Conservation (phyloP, 768 basidiomycete species). For the Gyrodon lividus region DNA sequence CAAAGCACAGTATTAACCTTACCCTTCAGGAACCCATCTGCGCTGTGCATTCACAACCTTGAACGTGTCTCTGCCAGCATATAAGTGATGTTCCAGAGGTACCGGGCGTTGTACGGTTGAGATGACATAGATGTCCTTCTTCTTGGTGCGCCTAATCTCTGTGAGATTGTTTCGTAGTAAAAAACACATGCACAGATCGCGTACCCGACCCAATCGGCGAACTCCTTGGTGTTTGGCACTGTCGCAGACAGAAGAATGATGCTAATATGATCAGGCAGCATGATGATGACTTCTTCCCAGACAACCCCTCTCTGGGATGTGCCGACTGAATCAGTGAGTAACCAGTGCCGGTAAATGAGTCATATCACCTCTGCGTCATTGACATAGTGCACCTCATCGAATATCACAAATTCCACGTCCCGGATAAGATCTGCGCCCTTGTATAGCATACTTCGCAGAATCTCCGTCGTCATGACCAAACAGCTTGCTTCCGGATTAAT, state of each 20-base stretch:
- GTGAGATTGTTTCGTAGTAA: constrained; percentile 8
- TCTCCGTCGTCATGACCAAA: constrained; percentile 97
- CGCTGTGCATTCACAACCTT: constrained; percentile 89
- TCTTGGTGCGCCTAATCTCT: constrained; percentile 83
- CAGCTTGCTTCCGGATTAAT: constrained; percentile 98
- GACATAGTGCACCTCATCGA: constrained; percentile 99
- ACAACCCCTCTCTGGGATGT: constrained; percentile 85
- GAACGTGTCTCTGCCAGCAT: constrained; percentile 89
- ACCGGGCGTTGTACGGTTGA: constrained; percentile 95
- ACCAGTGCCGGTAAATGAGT: constrained; percentile 4
- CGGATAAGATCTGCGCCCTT: constrained; percentile 98
- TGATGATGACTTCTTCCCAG: constrained; percentile 99
- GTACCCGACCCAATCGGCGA: constrained; percentile 99
- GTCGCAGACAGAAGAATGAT: constrained; percentile 97
- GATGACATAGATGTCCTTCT: constrained; percentile 99
- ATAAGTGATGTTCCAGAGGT: constrained; percentile 94
- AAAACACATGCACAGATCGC: constrained; percentile 26
- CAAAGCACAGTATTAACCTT: constrained; percentile 9
- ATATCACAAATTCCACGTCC: constrained; percentile 99
- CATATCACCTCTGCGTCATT: constrained; percentile 90
- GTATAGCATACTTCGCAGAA: constrained; percentile 96
- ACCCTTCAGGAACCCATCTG: constrained; percentile 75
- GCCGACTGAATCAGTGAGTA: constrained; percentile 13
- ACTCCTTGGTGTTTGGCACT: constrained; percentile 96
- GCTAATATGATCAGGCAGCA: constrained; percentile 98